These are phyloP conservation scores for Eucalyptus caleyi DNA, from an alignment of 345 rosid genomes.

Conservation along the genomic window DNA sequence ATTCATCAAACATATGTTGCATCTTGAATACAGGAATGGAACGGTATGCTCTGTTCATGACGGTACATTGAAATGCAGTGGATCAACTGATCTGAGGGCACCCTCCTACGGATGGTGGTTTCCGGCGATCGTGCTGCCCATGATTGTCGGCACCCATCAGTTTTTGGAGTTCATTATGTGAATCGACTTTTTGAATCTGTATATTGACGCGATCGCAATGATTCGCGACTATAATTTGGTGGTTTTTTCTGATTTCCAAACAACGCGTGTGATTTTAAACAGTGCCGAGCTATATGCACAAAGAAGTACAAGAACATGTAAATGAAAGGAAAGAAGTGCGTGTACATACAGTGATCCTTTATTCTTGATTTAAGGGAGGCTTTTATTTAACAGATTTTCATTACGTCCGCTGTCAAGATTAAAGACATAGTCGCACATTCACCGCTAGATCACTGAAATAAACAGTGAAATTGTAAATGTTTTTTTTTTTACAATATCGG, in stretches of 20 bases:
- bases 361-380: background rate
- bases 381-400: background rate
- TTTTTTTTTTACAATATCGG: background rate
- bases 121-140: background rate
- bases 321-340: background rate
- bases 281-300: background rate
- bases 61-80: constrained; percentile 9
- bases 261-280: background rate
- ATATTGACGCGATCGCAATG: background rate
- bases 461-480: background rate
- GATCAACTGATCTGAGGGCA: constrained; percentile 3
- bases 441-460: background rate
- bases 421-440: background rate
- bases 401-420: background rate
- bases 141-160: background rate
- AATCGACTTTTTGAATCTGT: background rate
- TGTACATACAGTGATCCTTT: background rate
- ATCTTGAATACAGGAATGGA: constrained; percentile 10
- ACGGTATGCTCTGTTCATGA: constrained; percentile 21
- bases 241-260: background rate
- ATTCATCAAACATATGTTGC: background rate
- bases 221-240: background rate
- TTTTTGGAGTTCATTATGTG: background rate
- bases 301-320: background rate
- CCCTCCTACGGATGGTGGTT: constrained; percentile 12